Conservation (phyloP, 495 filamentous ascomycete genomes). For the Aspergillus nidulans region DNA sequence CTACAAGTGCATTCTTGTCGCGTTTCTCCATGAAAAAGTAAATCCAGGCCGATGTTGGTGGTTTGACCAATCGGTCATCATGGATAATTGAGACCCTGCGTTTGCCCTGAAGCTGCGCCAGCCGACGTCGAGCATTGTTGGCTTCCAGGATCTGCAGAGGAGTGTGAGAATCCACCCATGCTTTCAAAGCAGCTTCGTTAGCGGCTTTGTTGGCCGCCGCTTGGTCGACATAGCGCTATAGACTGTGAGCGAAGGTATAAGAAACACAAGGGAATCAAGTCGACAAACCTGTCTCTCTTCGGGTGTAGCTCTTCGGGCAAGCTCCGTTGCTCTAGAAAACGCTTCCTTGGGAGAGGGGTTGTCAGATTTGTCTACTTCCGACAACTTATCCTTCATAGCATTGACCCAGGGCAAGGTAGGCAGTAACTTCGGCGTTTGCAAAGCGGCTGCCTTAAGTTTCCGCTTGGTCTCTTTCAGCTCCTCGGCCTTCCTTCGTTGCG, state of each 20-base stretch:
- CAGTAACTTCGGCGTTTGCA: constrained; percentile 30
- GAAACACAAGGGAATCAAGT: neutral
- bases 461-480: constrained; percentile 19
- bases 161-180: constrained; percentile 58
- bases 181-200: constrained; percentile 41
- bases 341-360: neutral
- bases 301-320: constrained; percentile 22
- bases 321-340: constrained; percentile 15
- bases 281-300: constrained; percentile 36
- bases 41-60: constrained; percentile 30
- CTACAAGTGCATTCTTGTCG: constrained; percentile 33
- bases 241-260: constrained; percentile 6
- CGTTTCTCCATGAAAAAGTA: constrained; percentile 46
- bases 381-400: constrained; percentile 20
- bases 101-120: constrained; percentile 31
- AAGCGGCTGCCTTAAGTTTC: constrained; percentile 29
- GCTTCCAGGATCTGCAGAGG: constrained; percentile 55
- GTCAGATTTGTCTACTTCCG: neutral
- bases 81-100: constrained; percentile 24
- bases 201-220: constrained; percentile 38
- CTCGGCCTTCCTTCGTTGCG: constrained; percentile 17
- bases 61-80: constrained; percentile 59
- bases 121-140: constrained; percentile 55
- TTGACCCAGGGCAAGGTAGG: constrained; percentile 17
- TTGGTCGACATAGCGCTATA: constrained; percentile 39